Base-by-base conservation (phyloP, 495 filamentous ascomycete species). In the Aspergillus campestris region DNA sequence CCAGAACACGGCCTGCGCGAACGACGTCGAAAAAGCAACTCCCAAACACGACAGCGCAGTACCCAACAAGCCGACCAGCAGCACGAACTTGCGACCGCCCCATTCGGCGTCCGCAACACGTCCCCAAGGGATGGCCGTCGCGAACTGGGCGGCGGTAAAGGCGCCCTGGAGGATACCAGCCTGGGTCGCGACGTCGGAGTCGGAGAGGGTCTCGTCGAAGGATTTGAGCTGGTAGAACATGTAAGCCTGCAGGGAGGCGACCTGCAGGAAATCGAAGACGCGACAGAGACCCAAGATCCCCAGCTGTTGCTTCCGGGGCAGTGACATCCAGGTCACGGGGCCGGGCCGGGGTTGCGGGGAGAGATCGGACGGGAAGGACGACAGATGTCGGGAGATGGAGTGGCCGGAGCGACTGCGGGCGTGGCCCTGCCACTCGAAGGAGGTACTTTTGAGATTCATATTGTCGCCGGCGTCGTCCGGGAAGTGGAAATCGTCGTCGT, bases 71-170 rank as follows among this genome's bases (percentile, higher is more conserved):
- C 87, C 87, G 40, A 91, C 79, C 47, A 92, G 57, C 52, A 94
- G 66, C 33, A 90, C 84, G 29, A 79, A 83, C 60, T 87, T 89
- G 15, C 87, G 75, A 8, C 87, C 87, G 34, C 79, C 75, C 60
- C 71, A 71, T 40, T 78, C 74, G 3, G 79, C 79, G 63, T 92
- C 87, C 3, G 86, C 83, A 27, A 84, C 65, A 1, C 83, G 74
- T 5, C 87, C 87, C 87, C 87, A 92, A 15, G 86, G 58, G 60
- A 94, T 86, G n/a, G 84, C 86, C 1, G 87, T 91, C 24, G 86
- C 70, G 60, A 89, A 89, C 66, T 94, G 87, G 6, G 86, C 84
- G 6, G 82, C 84, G 0, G 86, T 86, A 58, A 92, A 94, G 48
- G 79, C 79, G 31, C 83, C 85, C 50, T 86, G 82, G 34, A 94